Evolutionary conservation across 257 asterid species (phyloP).

Genomic region (Rehmannia glutinosa): DNA sequence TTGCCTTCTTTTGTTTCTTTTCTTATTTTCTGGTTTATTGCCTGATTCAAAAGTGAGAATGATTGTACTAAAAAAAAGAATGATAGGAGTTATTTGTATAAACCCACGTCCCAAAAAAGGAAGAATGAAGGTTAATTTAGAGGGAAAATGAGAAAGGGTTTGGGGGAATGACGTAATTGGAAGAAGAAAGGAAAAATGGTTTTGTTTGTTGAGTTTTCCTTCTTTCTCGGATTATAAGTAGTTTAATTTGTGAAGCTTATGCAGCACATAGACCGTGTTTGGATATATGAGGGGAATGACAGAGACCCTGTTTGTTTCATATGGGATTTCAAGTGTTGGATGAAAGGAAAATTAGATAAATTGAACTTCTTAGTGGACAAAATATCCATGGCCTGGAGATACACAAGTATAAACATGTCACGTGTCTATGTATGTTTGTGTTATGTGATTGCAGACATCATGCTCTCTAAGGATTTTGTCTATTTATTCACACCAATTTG

Average conservation of each 20-base stretch:
- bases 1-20: no score
- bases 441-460: neutral
- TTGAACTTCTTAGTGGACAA: neutral
- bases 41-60: no score
- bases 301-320: neutral
- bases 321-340: neutral
- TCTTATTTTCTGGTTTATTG: no score
- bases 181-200: neutral
- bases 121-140: neutral
- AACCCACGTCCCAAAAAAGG: neutral
- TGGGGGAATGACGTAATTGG: slow-evolving; percentile 7
- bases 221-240: neutral
- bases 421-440: neutral
- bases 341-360: neutral
- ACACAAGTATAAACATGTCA: neutral
- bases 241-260: neutral
- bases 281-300: neutral
- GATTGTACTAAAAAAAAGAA: neutral
- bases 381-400: neutral
- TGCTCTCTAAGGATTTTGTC: neutral
- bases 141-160: neutral
- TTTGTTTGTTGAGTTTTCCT: neutral
- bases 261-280: neutral
- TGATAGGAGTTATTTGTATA: neutral
- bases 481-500: neutral